Evolutionary conservation across 306 rosid genomes (phyloP).

Genomic region (Neltuma alba): DNA sequence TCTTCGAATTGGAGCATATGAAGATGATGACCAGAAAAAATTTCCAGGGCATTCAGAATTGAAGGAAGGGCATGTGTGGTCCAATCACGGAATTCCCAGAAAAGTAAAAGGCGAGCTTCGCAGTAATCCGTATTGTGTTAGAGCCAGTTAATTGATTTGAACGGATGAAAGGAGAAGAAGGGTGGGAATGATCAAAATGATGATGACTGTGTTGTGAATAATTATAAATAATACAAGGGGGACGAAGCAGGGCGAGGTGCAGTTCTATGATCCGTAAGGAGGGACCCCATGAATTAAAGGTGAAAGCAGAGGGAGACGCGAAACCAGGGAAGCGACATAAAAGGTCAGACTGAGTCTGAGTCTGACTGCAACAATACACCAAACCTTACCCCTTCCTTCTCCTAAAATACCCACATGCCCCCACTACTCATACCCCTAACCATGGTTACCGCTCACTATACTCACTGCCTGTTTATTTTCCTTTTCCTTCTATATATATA

Average conservation of each 20-base stretch:
- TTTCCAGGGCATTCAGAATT: not conserved
- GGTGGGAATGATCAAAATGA: too few species aligned
- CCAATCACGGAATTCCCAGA: not conserved
- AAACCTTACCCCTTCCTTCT: constrained; percentile 31
- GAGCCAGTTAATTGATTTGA: too few species aligned
- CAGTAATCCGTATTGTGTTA: not conserved
- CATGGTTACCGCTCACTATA: constrained; percentile 37
- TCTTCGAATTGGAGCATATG: not conserved
- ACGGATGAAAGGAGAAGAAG: too few species aligned
- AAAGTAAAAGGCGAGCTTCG: not conserved
- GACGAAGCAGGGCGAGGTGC: not conserved
- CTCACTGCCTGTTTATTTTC: not conserved
- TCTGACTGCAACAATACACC: constrained; percentile 37
- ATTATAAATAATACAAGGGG: too few species aligned
- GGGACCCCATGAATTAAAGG: constrained; percentile 29
- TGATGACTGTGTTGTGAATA: too few species aligned
- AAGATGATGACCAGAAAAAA: not conserved
- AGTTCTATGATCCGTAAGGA: not conserved
- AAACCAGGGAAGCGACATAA: constrained; percentile 54
- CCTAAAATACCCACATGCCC: constrained; percentile 22
- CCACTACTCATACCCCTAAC: constrained; percentile 20
- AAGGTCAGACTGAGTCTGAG: constrained; percentile 56
- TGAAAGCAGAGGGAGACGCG: constrained; percentile 32
- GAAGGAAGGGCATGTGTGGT: not conserved
- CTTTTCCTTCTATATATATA: not conserved